phyloP scores from a whole-genome alignment of 1,284 basidiomycete genomes.

The Austroboletus niveus region DNA sequence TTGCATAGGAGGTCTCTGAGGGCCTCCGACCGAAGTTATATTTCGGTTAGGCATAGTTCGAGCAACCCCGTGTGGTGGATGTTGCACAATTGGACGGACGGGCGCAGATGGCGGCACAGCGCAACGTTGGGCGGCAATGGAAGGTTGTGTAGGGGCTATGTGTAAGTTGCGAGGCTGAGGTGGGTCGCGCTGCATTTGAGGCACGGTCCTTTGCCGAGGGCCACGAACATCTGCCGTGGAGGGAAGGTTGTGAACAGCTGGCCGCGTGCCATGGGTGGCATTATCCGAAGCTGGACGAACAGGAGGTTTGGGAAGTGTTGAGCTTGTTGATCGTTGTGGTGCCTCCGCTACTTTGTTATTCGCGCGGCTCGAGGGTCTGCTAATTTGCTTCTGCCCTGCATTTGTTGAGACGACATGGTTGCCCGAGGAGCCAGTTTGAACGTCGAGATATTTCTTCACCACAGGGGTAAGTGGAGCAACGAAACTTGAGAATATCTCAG shows the following conservation, averaged over 20 bases:
- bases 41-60: constrained; percentile 9
- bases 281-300: constrained; percentile 6
- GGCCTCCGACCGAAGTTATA: constrained; percentile 17
- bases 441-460: constrained; percentile 74
- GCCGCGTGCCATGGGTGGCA: neutral
- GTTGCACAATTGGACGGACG: constrained; percentile 11
- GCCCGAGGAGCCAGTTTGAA: constrained; percentile 37
- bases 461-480: constrained; percentile 71
- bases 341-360: constrained; percentile 16
- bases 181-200: constrained; percentile 19
- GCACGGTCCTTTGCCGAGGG: constrained; percentile 18
- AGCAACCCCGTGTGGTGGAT: constrained; percentile 4
- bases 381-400: constrained; percentile 14
- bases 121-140: constrained; percentile 22
- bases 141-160: constrained; percentile 17
- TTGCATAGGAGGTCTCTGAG: constrained; percentile 28
- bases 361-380: constrained; percentile 27
- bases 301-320: constrained; percentile 11
- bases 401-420: neutral
- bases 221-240: constrained; percentile 6
- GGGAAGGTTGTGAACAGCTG: neutral
- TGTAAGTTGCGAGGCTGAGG: constrained; percentile 18
- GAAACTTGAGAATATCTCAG: constrained; percentile 49
- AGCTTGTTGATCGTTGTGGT: constrained; percentile 8
- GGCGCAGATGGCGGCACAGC: constrained; percentile 13